Evolutionary conservation across 192 early-diverging fungal genomes (phyloP).

Genomic region (Phlyctochytrium planicorne): DNA sequence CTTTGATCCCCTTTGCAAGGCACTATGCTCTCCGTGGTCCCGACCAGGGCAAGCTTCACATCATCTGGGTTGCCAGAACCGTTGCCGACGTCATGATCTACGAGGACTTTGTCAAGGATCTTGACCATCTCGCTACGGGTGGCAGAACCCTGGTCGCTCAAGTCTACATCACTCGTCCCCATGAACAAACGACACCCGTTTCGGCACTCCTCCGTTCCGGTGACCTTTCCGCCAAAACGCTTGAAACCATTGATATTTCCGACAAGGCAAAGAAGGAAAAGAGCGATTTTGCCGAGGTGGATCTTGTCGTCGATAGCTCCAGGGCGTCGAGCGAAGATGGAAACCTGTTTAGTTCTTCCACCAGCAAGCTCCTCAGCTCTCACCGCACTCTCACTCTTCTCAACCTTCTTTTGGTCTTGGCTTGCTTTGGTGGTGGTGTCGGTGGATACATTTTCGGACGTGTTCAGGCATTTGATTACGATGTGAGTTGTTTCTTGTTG

Average conservation of each 20-base stretch:
- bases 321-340: not conserved
- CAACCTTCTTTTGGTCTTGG: not conserved
- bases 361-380: not conserved
- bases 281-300: not conserved
- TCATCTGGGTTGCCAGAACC: slow-evolving; percentile 8
- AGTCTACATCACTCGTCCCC: not conserved
- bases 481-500: not conserved
- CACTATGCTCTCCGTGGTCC: slow-evolving; percentile 1
- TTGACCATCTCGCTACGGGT: not conserved
- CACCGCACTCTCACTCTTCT: not conserved
- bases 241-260: not conserved
- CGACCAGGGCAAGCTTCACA: not conserved
- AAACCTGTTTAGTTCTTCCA: not conserved
- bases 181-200: not conserved
- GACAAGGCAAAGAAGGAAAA: not conserved
- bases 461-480: not conserved
- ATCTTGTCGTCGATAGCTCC: not conserved
- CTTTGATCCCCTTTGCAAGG: slow-evolving; percentile 13
- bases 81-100: not conserved
- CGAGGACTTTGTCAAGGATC: not conserved
- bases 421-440: not conserved
- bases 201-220: not conserved
- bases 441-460: not conserved
- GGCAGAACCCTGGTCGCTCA: not conserved
- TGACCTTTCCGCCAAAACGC: not conserved